Evolutionary conservation across 225 moss, liverwort and hornwort species (phyloP).

Genomic region (Pseudisothecium myosuroides): DNA sequence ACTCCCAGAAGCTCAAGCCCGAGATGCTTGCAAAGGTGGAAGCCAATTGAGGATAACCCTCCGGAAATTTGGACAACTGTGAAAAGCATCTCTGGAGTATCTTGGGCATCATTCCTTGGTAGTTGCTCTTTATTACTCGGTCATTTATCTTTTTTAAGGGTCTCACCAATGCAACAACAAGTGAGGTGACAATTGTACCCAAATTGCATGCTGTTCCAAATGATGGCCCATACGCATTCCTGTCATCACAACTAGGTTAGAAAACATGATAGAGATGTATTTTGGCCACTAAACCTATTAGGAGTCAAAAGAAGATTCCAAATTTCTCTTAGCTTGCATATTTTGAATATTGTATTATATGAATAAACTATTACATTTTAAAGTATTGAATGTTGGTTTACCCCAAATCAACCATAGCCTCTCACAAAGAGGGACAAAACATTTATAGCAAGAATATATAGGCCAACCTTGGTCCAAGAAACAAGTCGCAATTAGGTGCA

Average conservation of each 20-base stretch:
- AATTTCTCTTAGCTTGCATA: not conserved
- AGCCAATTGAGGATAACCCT: too few relatives aligned
- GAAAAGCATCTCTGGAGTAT: not conserved
- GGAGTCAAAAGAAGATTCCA: not conserved
- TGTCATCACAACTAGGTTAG: not conserved
- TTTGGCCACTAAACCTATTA: not conserved
- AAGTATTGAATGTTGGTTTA: not conserved
- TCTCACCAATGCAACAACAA: not conserved
- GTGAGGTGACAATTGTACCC: not conserved
- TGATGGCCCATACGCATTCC: constrained; percentile 52
- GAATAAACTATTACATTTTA: not conserved
- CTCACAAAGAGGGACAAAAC: too few relatives aligned
- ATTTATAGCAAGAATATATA: too few relatives aligned
- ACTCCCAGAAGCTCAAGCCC: not conserved
- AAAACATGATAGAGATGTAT: not conserved
- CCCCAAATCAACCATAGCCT: too few relatives aligned
- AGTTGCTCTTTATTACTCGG: not conserved
- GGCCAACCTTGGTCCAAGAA: too few relatives aligned
- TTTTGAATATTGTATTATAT: rapidly evolving
- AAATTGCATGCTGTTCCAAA: constrained; percentile 58
- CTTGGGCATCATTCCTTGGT: not conserved
- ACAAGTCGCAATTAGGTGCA: too few relatives aligned
- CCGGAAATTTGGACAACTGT: not conserved
- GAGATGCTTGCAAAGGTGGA: not conserved
- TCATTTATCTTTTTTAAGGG: not conserved